phyloP scores from a whole-genome alignment of 805 yeast genomes.

The Suhomyces canberraensis region DNA sequence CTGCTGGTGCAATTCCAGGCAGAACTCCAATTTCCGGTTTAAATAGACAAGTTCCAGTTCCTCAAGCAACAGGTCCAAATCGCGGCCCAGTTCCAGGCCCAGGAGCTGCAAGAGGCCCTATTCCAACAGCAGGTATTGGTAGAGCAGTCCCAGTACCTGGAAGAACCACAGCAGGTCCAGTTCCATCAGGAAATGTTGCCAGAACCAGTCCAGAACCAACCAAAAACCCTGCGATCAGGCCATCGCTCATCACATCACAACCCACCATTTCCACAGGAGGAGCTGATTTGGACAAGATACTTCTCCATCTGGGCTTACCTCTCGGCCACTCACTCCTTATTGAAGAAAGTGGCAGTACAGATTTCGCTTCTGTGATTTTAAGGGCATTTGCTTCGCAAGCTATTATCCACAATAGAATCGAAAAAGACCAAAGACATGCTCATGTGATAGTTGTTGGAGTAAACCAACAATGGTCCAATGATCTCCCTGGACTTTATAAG shows the following conservation, averaged over 20 bases:
- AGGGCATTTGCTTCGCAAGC: conserved; percentile 79
- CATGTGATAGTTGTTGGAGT: conserved; percentile 65
- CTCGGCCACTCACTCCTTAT: conserved; percentile 65
- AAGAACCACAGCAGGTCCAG: background rate
- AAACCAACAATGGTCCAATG: conserved; percentile 57
- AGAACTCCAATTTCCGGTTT: conserved; percentile 1
- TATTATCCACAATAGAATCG: conserved; percentile 56
- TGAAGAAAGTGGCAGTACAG: conserved; percentile 87
- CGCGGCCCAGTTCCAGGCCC: conserved; percentile 21
- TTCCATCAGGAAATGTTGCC: background rate
- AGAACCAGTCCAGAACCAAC: background rate
- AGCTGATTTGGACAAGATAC: conserved; percentile 65
- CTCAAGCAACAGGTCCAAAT: no score
- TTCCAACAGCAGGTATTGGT: background rate
- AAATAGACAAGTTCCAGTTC: background rate
- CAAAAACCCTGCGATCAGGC: conserved; percentile 49
- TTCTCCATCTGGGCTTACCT: conserved; percentile 85
- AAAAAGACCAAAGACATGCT: conserved; percentile 33
- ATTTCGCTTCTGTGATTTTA: conserved; percentile 68
- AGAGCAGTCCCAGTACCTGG: background rate
- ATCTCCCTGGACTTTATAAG: conserved; percentile 73
- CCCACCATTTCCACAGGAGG: conserved; percentile 81
- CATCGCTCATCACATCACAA: conserved; percentile 73
- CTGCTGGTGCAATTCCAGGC: conserved; percentile 2
- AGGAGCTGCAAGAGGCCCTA: background rate